Evolutionary conservation across 2,329 filamentous ascomycete species (phyloP).

Genomic region (Xylaria hypoxylon): DNA sequence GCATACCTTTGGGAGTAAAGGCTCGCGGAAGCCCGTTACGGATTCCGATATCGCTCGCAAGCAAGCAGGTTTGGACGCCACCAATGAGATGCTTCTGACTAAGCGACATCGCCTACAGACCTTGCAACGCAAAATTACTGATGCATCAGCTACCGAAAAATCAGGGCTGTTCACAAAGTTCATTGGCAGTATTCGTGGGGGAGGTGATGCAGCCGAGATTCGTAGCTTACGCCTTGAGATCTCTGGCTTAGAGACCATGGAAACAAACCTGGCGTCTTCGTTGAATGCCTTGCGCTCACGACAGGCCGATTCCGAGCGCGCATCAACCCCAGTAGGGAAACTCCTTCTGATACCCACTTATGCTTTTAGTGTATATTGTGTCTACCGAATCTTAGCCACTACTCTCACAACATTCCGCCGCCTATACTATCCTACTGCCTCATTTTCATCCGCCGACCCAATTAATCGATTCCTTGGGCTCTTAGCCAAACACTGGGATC

Average conservation of each 20-base stretch:
- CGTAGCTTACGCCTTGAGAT: slow-evolving; percentile 78
- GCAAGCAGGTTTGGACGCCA: slow-evolving; percentile 80
- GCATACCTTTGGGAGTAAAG: slow-evolving; percentile 79
- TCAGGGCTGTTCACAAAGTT: slow-evolving; percentile 78
- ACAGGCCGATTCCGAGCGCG: slow-evolving; percentile 72
- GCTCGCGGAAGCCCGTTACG: slow-evolving; percentile 69
- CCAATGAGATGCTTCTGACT: slow-evolving; percentile 79
- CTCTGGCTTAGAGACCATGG: slow-evolving; percentile 83
- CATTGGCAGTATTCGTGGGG: slow-evolving; percentile 76
- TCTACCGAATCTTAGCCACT: slow-evolving; percentile 84
- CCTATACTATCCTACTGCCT: slow-evolving; percentile 57
- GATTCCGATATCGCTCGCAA: slow-evolving; percentile 82
- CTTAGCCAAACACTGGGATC: slow-evolving; percentile 85
- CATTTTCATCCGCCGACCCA: slow-evolving; percentile 79
- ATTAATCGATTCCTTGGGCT: slow-evolving; percentile 86
- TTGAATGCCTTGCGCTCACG: slow-evolving; percentile 72
- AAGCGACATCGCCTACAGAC: slow-evolving; percentile 79
- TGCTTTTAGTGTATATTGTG: slow-evolving; percentile 82
- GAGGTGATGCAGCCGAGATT: slow-evolving; percentile 69
- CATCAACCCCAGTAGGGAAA: slow-evolving; percentile 74
- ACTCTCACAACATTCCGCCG: slow-evolving; percentile 75
- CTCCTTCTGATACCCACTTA: slow-evolving; percentile 72
- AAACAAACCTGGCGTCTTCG: slow-evolving; percentile 74
- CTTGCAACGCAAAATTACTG: slow-evolving; percentile 71
- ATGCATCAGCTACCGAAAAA: slow-evolving; percentile 56